phyloP scores from a whole-genome alignment of 345 rosid species.

The Erucastrum elatum region DNA sequence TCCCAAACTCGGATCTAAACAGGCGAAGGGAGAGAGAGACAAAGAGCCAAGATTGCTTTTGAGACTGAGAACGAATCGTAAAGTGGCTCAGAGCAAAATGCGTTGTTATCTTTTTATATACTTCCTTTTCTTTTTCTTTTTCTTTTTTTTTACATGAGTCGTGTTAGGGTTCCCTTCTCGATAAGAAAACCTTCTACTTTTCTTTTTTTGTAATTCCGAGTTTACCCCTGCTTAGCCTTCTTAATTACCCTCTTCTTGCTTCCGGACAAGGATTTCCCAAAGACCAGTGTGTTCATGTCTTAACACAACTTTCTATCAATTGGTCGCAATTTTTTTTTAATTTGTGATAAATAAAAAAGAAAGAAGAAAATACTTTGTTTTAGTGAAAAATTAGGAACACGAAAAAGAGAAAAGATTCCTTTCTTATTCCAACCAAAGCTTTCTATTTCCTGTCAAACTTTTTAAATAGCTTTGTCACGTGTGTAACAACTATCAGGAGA shows the following conservation, averaged over 20 bases:
- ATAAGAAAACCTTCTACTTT: conserved; percentile 7
- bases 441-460: too few relatives aligned
- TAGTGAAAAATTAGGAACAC: neutral
- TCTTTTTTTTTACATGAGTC: neutral
- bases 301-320: too few relatives aligned
- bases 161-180: conserved; percentile 39
- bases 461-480: too few relatives aligned
- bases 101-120: conserved; percentile 26
- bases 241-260: conserved; percentile 12
- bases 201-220: neutral
- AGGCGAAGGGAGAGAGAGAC: conserved; percentile 31
- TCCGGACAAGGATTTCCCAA: conserved; percentile 14
- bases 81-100: conserved; percentile 22
- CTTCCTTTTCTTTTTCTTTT: neutral
- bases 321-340: too few relatives aligned
- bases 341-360: too few relatives aligned
- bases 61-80: conserved; percentile 28
- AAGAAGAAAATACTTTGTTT: too few relatives aligned
- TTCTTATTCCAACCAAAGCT: too few relatives aligned
- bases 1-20: conserved; percentile 53
- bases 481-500: too few relatives aligned
- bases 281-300: conserved; percentile 11
- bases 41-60: conserved; percentile 21
- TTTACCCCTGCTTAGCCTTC: conserved; percentile 19
- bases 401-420: too few relatives aligned